Base-by-base conservation (phyloP, 140 eudicot species). In the Flaveria floridana region DNA sequence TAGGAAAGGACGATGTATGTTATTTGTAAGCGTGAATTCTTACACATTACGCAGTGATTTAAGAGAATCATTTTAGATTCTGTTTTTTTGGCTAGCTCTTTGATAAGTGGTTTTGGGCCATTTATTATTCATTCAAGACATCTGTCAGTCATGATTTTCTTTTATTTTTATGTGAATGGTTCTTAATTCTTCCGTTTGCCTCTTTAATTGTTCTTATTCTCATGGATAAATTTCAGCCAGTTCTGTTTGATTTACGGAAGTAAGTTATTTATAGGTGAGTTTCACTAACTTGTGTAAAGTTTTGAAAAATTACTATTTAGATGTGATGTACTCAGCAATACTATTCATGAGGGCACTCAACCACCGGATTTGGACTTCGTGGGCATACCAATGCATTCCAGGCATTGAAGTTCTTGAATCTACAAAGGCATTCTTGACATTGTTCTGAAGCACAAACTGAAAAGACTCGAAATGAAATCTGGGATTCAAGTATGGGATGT, bases 121-220 rank as follows among this genome's bases (percentile, higher is more conserved):
- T 69, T 79, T 79, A 73, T 73, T 79, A 73, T 65, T 79, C 83
- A 79, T 65, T 79, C 53, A 46, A 55, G 78, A 73, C 21, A 65
- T 72, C 44, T 78, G 8, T 78, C 7, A 25, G 30, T 63, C 65
- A 46, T 57, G 70, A 14, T 37, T 39, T 65, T 23, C n/a, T 70
- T 63, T 41, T 64, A 58, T 37, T 71, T 78, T 72, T 26, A 56
- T 76, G 64, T 76, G 23, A 55, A 76, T 76, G 75, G 62, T 28
- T 74, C 62, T 72, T 72, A 12, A 10, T 37, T 55, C 16, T 53
- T 65, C 10, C 20, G 51, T n/a, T 74, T 62, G 48, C 70, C 19
- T 47, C 72, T 74, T 12, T 62, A 65, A 21, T 74, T 47, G 46
- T 74, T 47, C 50, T 16, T 47, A 13, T 34, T 4, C 14, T 8